Evolutionary conservation across 148 eudicot genomes (phyloP).

Genomic region (Fagopyrum homotropicum): DNA sequence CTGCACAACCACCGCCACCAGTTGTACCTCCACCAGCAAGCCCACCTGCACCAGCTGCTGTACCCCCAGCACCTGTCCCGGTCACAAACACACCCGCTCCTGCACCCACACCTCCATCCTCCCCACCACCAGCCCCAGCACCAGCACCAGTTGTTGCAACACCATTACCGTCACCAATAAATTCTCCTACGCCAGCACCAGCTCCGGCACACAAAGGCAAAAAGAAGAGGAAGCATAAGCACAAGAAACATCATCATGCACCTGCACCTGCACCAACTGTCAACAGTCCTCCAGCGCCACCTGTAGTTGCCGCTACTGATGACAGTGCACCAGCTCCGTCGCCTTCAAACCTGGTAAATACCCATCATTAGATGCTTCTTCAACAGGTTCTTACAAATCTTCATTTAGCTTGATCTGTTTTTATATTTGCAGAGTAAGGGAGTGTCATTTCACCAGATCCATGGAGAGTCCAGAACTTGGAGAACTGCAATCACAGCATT

Average conservation of each 20-base stretch:
- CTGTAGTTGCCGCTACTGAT: slow-evolving; percentile 30
- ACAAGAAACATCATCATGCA: slow-evolving; percentile 57
- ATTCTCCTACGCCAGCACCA: slow-evolving; percentile 31
- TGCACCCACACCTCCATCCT: slow-evolving; percentile 21
- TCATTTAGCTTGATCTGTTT: background rate
- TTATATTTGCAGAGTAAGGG: slow-evolving; percentile 48
- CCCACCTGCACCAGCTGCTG: slow-evolving; percentile 19
- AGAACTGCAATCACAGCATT: slow-evolving; percentile 32
- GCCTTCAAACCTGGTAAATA: slow-evolving; percentile 58
- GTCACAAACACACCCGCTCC: slow-evolving; percentile 13
- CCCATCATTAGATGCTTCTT: background rate
- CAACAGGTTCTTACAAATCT: background rate
- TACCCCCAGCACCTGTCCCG: slow-evolving; percentile 22
- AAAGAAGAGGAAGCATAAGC: slow-evolving; percentile 59
- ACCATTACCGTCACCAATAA: slow-evolving; percentile 24
- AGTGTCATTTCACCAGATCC: slow-evolving; percentile 30
- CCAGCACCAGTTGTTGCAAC: slow-evolving; percentile 9
- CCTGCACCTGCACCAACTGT: slow-evolving; percentile 53
- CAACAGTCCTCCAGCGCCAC: slow-evolving; percentile 81
- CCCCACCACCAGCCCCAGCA: slow-evolving; percentile 15
- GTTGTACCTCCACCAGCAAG: slow-evolving; percentile 23
- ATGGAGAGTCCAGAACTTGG: slow-evolving; percentile 30
- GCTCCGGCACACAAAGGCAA: slow-evolving; percentile 61
- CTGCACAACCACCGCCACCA: slow-evolving; percentile 24
- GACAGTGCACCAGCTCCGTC: slow-evolving; percentile 75